Percentiles rank a stretch among this genome's conserved stretches.
These are phyloP conservation scores for Quercus suber DNA, from an alignment of 306 rosid species.

Conservation along the genomic window DNA sequence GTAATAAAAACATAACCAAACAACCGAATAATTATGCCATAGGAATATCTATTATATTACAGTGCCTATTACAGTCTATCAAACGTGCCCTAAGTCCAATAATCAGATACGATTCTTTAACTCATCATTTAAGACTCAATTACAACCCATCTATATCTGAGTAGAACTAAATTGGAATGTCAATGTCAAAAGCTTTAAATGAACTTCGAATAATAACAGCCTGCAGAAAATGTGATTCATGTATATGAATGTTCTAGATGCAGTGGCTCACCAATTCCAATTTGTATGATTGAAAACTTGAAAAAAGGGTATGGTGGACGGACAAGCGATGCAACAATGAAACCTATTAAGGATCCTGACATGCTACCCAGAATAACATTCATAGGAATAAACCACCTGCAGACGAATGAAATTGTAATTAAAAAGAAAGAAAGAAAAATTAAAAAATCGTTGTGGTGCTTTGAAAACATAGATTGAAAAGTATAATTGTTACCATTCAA, in stretches of 20 bases:
- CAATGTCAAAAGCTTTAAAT: background rate
- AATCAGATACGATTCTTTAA: background rate
- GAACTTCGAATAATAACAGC: background rate
- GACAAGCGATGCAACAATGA: slow-evolving; percentile 58
- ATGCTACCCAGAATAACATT: slow-evolving; percentile 71
- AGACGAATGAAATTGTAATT: slow-evolving; percentile 11
- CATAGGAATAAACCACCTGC: slow-evolving; percentile 97
- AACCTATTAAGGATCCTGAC: slow-evolving; percentile 85
- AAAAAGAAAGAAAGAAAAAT: background rate
- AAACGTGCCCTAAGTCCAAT: background rate
- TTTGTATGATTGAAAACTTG: slow-evolving; percentile 81
- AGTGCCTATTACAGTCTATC: too few species aligned
- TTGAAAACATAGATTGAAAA: background rate
- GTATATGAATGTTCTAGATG: background rate
- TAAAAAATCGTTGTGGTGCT: background rate
- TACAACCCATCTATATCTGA: background rate
- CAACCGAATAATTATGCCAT: too few species aligned
- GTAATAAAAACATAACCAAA: too few species aligned
- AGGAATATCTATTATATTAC: too few species aligned
- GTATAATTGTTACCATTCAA: slow-evolving; percentile 58
- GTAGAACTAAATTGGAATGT: background rate
- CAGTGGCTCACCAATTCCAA: slow-evolving; percentile 75
- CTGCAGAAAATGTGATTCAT: background rate
- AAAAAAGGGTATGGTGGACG: slow-evolving; percentile 95
- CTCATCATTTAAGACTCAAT: background rate